These are phyloP conservation scores for Hippophae rhamnoides DNA, from an alignment of 306 rosid genomes.

Conservation along the genomic window DNA sequence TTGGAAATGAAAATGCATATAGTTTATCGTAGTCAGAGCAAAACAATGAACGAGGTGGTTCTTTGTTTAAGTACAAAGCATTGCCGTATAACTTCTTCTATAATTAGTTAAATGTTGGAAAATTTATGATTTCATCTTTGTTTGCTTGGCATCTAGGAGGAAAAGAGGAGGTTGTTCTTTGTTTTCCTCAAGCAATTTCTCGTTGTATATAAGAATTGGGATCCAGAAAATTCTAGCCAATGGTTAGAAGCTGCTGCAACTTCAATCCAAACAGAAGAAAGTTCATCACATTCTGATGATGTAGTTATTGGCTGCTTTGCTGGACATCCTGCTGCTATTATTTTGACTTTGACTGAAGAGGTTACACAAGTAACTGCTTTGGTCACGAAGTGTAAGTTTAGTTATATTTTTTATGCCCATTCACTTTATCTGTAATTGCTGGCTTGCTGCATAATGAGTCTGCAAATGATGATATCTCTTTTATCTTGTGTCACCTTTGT, in stretches of 20 bases:
- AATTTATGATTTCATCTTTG: constrained; percentile 1
- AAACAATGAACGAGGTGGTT: no score
- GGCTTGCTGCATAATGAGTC: not conserved
- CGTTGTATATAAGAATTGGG: constrained; percentile 73
- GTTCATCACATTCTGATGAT: constrained; percentile 38
- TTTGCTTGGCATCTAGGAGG: constrained; percentile 46
- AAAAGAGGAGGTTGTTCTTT: constrained; percentile 67
- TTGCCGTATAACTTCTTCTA: no score
- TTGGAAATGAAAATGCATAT: no score
- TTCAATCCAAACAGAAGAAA: constrained; percentile 32
- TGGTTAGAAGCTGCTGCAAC: constrained; percentile 43
- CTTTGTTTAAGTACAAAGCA: no score
- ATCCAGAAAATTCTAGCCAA: constrained; percentile 57
- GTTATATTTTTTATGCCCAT: constrained; percentile 2
- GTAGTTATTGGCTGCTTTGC: constrained; percentile 72
- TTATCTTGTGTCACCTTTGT: not conserved
- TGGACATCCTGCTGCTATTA: constrained; percentile 92
- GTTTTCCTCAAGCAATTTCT: constrained; percentile 89
- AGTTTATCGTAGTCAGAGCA: no score
- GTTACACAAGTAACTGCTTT: constrained; percentile 52
- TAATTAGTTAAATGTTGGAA: constrained; percentile 1
- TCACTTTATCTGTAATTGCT: constrained; percentile 4
- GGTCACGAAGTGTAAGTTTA: constrained; percentile 71
- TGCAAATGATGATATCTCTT: constrained; percentile 1
- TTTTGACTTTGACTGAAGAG: constrained; percentile 65